Base-by-base conservation (phyloP, 148 eudicot genomes). In the Hydrangea macrophylla region DNA sequence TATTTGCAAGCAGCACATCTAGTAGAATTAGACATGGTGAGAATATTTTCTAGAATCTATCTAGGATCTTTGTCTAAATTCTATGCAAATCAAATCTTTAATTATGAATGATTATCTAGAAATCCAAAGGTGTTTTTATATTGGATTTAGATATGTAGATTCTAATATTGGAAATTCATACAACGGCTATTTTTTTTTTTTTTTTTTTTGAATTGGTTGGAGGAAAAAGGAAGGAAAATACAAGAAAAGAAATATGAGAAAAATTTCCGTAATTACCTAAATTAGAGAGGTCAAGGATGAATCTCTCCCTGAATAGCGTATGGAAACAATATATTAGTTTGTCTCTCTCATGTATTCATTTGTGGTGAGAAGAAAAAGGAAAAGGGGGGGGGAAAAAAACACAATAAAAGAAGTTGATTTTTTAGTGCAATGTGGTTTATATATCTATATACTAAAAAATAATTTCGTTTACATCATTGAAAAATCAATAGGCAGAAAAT, bases 1-100 rank as follows among this genome's bases (percentile, higher is more conserved):
- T 45, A 80, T 75, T 70, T 80, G 69, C 84, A 83, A 32, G 86
- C 86, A 40, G 83, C 86, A 72, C 86, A 83, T 51, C 86, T 83
- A 60, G 30, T 80, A 40, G 79, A 68, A 58, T 68, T 62, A 35
- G 81, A 80, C 81, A 74, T 76, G 6, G 17, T 31, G 10, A 25
- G 53, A 73, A n/a, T n/a, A n/a, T 73, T 25, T 59, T 25, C 2
- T 7, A 6, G 28, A 62, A 70, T 70, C 74, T 62, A 70, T 53
- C n/a, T 35, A 70, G 54, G 57, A 70, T 60, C 27, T 65, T 65
- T 24, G 27, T 26, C 8, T 59, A 3, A 69, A 23, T n/a, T 10
- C 27, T 33, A 40, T 32, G 0, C 25, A 28, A 26, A 8, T 23
- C 17, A 30, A 48, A 27, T 56, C 22, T 18, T 1, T 28, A 25